These are phyloP conservation scores for Leccinum subgranulosum DNA, from an alignment of 768 basidiomycete species.

Conservation along the genomic window DNA sequence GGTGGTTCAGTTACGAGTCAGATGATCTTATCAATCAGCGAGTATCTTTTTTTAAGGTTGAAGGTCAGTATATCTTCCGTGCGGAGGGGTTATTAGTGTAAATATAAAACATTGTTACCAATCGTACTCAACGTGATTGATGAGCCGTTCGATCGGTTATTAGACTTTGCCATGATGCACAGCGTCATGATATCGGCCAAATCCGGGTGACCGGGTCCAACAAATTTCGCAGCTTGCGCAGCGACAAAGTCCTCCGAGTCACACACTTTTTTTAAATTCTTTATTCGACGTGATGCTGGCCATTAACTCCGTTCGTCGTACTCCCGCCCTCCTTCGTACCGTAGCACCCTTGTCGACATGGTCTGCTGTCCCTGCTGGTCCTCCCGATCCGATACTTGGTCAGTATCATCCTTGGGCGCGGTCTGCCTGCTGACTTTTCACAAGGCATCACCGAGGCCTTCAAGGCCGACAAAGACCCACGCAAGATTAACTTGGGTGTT, in stretches of 20 bases:
- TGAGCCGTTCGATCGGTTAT: too few species aligned
- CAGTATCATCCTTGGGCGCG: constrained; percentile 17
- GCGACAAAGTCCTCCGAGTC: neutral
- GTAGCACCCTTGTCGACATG: constrained; percentile 63
- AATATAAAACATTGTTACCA: too few species aligned
- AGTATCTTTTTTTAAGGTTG: constrained; percentile 18
- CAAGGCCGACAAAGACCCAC: constrained; percentile 89
- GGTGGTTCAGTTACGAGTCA: neutral
- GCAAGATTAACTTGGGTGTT: constrained; percentile 97
- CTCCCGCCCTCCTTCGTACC: constrained; percentile 37
- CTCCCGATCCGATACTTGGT: constrained; percentile 94
- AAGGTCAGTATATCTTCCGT: constrained; percentile 8
- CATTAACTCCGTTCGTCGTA: constrained; percentile 47
- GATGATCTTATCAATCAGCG: constrained; percentile 26
- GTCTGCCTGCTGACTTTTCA: constrained; percentile 7
- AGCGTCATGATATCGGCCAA: constrained; percentile 10
- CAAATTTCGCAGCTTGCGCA: neutral
- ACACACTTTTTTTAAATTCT: neutral
- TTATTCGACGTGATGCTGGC: constrained; percentile 36
- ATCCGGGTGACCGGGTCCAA: constrained; percentile 6
- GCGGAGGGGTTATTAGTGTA: too few species aligned
- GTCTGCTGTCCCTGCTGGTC: constrained; percentile 81
- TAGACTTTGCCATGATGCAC: neutral
- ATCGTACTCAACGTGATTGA: too few species aligned
- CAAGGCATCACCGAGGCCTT: constrained; percentile 92